phyloP scores from a whole-genome alignment of 768 basidiomycete genomes.

The Pisolithus marmoratus region DNA sequence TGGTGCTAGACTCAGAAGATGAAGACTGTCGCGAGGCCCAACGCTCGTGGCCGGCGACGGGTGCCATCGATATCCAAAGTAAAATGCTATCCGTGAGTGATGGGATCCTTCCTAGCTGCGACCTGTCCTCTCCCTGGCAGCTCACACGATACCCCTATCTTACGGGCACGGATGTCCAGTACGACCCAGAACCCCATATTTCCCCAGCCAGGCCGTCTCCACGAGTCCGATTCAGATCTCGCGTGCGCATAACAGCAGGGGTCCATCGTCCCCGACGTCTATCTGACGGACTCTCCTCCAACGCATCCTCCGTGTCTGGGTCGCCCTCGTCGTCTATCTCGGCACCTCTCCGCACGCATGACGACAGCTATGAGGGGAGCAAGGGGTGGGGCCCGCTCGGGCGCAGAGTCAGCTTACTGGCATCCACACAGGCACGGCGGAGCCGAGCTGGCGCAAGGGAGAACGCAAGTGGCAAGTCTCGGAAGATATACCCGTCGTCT shows the following conservation, averaged over 20 bases:
- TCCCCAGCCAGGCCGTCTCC: constrained; percentile 10
- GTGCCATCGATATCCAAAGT: not conserved
- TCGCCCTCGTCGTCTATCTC: constrained; percentile 81
- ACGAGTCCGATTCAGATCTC: constrained; percentile 63
- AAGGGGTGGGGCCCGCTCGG: constrained; percentile 61
- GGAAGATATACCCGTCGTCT: constrained; percentile 6
- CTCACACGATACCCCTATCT: not conserved
- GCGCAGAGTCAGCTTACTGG: constrained; percentile 40
- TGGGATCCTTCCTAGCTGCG: not conserved
- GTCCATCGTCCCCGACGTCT: constrained; percentile 41
- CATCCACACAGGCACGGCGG: not conserved
- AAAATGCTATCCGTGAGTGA: not conserved
- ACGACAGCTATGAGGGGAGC: constrained; percentile 34
- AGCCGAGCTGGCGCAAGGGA: not conserved
- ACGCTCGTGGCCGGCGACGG: not conserved
- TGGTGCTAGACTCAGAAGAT: constrained; percentile 8
- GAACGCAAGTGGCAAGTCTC: not conserved
- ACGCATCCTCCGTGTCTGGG: constrained; percentile 42
- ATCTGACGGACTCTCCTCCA: constrained; percentile 19
- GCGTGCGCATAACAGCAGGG: constrained; percentile 75
- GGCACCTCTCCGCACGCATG: constrained; percentile 62
- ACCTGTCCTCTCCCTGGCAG: not conserved
- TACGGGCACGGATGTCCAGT: constrained; percentile 7
- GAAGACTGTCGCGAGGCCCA: constrained; percentile 11
- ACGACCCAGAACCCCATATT: constrained; percentile 5